Evolutionary conservation across 805 yeast genomes (phyloP), one percentile per base, ranked within the genome.

Genomic region (Zygoascus ofunaensis): DNA sequence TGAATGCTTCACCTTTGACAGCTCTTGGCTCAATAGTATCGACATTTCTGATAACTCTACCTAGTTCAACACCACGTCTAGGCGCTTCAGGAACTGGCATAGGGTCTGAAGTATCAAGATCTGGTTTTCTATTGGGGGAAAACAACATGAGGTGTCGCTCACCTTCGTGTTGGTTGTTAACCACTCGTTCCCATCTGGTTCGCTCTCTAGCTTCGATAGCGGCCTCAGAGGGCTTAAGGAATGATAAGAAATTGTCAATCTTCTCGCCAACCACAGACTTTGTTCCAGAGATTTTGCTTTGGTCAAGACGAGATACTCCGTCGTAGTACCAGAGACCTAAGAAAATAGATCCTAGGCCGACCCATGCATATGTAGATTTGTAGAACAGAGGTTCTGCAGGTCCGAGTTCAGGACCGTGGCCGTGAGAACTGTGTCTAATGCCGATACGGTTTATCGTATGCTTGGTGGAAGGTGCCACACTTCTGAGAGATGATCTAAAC

Each of bases 21-120:
- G 32, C 32, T 36, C 65, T 56, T 51, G 54, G 61, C 34, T 50
- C 53, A 12, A 61, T 34, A 12, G 39, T 34, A 15, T 46, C 47
- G 32, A 50, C 40, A 33, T 58, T 60, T 20, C 21, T 22, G 23
- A 57, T 35, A 12, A 51, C 51, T 10, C 48, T 46, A 36, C 53
- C 55, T 2, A 55, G 42, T 44, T 53, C 53, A 37, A 50, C 47
- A 19, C 55, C 54, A 12, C 65, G 53, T 44, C 46, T 46, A 7
- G 55, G 45, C 3, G 55, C 55, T 12, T 42, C 56, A 28, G 63
- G 63, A 36, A 61, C 62, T 4, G 65, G 65, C 39, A 49, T 48
- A 17, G 21, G 21, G 20, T 37, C 41, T 14, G 23, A 23, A 14
- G 34, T 18, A 19, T 15, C 21, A 5, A 7, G 2, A 21, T 37